Percentiles rank a stretch among this genome's conserved stretches.
Evolutionary conservation across 768 basidiomycete species (phyloP).

Genomic region (Lactarius psammicola): DNA sequence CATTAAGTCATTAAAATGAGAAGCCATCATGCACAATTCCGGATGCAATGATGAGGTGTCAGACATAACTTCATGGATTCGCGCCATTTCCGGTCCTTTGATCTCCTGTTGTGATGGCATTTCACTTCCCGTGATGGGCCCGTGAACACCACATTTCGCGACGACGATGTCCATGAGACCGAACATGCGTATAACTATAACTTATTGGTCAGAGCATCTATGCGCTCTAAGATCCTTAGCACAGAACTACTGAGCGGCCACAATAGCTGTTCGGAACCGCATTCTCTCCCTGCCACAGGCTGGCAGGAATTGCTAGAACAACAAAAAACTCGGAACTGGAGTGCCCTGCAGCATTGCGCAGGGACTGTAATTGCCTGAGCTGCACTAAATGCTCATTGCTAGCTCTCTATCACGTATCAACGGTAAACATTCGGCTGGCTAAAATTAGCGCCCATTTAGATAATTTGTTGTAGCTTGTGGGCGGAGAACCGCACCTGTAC

Average conservation of each 20-base stretch:
- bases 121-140: not conserved
- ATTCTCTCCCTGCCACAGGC: not conserved
- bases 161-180: not conserved
- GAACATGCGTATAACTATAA: not conserved
- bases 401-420: too few relatives aligned
- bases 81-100: too few relatives aligned
- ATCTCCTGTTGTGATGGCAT: too few relatives aligned
- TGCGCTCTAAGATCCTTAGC: not conserved
- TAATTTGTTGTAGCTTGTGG: not conserved
- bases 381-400: not conserved
- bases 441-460: too few relatives aligned
- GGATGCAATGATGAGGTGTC: not conserved
- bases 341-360: not conserved
- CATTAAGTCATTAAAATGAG: too few relatives aligned
- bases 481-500: not conserved
- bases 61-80: not conserved
- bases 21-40: too few relatives aligned
- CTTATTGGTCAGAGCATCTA: not conserved
- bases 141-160: not conserved
- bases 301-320: not conserved
- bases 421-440: not conserved
- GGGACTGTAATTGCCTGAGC: not conserved
- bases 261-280: not conserved
- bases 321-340: not conserved
- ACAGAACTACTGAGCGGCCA: not conserved